phyloP scores from a whole-genome alignment of 2,329 filamentous ascomycete species.

The Trichoderma brevicompactum region DNA sequence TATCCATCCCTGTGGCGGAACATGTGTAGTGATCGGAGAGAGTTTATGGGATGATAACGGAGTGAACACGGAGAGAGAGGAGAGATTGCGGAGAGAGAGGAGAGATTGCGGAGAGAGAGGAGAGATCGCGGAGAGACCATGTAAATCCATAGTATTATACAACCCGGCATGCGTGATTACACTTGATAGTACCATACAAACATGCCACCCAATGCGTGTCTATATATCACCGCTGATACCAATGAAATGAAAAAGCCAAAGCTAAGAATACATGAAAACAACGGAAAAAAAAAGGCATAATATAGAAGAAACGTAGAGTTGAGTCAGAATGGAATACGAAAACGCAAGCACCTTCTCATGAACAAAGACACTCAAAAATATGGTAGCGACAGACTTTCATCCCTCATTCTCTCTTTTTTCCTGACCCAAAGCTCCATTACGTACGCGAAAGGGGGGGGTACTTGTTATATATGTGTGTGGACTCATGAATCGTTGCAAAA shows the following conservation, averaged over 20 bases:
- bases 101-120: neutral
- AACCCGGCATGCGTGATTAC: neutral
- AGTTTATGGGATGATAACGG: too few relatives aligned
- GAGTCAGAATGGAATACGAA: too few relatives aligned
- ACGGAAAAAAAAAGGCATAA: neutral
- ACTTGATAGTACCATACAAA: neutral
- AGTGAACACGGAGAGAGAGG: too few relatives aligned
- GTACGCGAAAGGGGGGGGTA: neutral
- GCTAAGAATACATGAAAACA: neutral
- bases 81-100: neutral
- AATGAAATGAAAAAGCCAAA: neutral
- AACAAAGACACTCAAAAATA: neutral
- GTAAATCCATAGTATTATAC: neutral
- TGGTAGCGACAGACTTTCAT: constrained; percentile 1
- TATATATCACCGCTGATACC: constrained; percentile 13
- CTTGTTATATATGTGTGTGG: constrained; percentile 11
- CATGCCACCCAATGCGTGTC: constrained; percentile 3
- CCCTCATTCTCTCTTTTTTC: neutral
- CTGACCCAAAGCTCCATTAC: constrained; percentile 3
- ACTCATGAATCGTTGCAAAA: constrained; percentile 9
- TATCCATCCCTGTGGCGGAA: too few relatives aligned
- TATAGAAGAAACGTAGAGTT: neutral
- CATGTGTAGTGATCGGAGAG: neutral
- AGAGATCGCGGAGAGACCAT: neutral
- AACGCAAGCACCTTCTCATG: too few relatives aligned